Conservation (phyloP, 306 rosid genomes). For the Corylus avellana region DNA sequence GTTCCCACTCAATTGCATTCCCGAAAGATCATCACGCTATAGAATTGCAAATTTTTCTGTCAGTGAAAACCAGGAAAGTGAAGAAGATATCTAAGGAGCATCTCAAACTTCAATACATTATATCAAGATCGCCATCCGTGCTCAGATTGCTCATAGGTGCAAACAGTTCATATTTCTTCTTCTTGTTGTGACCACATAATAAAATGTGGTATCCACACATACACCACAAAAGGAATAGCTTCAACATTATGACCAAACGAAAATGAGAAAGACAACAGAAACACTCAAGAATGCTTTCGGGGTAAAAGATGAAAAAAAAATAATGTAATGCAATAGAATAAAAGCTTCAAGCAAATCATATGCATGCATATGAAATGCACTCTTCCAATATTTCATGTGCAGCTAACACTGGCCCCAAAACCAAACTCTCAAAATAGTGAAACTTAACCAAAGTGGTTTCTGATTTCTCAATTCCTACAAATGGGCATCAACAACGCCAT, state of each 20-base stretch:
- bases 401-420: not conserved
- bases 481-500: not conserved
- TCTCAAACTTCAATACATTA: not conserved
- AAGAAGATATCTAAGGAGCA: not conserved
- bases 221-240: too few relatives aligned
- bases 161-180: too few relatives aligned
- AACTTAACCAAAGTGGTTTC: not conserved
- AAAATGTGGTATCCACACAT: too few relatives aligned
- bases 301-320: too few relatives aligned
- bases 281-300: too few relatives aligned
- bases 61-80: slow-evolving; percentile 26
- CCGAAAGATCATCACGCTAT: slow-evolving; percentile 92
- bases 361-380: too few relatives aligned
- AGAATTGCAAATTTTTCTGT: slow-evolving; percentile 23
- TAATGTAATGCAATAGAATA: not conserved
- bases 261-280: too few relatives aligned
- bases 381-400: not conserved
- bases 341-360: not conserved
- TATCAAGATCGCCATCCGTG: not conserved
- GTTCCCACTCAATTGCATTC: slow-evolving; percentile 94
- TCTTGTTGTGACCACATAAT: too few relatives aligned
- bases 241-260: too few relatives aligned
- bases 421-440: not conserved
- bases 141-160: too few relatives aligned
- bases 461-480: not conserved